A percentile compares a stretch with the other conserved stretches of the same genome.
These are phyloP conservation scores for Hibiscus tridactylites DNA, from an alignment of 345 rosid genomes.

Conservation along the genomic window DNA sequence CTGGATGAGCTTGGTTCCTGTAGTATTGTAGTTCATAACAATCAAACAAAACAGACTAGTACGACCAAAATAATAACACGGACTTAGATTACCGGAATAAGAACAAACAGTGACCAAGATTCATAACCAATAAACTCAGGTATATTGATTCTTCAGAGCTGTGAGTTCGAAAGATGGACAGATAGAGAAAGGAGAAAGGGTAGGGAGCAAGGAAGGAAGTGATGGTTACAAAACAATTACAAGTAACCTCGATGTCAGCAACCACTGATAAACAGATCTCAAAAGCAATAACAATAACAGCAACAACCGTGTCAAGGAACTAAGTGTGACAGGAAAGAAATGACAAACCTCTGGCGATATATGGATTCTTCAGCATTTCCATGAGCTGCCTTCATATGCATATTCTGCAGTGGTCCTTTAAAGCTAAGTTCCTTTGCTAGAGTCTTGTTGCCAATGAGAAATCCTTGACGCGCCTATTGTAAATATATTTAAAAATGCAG, in stretches of 20 bases:
- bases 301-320: neutral
- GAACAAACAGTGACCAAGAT: neutral
- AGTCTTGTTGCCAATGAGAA: conserved; percentile 78
- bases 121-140: neutral
- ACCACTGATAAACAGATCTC: neutral
- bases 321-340: conserved; percentile 6
- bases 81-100: neutral
- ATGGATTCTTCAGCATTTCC: conserved; percentile 92
- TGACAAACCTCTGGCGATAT: conserved; percentile 78
- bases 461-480: conserved; percentile 81
- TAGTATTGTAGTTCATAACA: neutral
- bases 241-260: neutral
- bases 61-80: neutral
- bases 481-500: neutral
- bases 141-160: neutral
- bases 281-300: neutral
- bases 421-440: conserved; percentile 83
- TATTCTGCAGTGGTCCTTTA: conserved; percentile 81
- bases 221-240: neutral
- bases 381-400: conserved; percentile 95
- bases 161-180: neutral
- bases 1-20: conserved; percentile 69
- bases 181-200: neutral
- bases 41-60: conserved; percentile 6
- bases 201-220: neutral